These are phyloP conservation scores for Pholiota molesta DNA, from an alignment of 768 basidiomycete genomes.

Conservation along the genomic window DNA sequence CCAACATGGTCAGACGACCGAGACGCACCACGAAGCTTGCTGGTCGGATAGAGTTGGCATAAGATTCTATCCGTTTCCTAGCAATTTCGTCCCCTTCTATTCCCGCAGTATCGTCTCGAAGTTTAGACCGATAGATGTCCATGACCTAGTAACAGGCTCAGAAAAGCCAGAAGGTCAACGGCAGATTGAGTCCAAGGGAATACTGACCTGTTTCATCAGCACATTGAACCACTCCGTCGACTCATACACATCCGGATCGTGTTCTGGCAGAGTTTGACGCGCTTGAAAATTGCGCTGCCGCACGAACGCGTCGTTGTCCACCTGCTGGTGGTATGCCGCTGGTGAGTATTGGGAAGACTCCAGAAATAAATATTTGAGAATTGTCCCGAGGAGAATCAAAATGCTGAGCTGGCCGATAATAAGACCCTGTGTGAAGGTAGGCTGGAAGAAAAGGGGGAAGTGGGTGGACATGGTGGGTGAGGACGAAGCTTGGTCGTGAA, in stretches of 20 bases:
- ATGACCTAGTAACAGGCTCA: constrained; percentile 48
- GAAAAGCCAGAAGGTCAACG: constrained; percentile 10
- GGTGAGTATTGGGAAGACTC: constrained; percentile 68
- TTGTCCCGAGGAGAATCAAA: constrained; percentile 69
- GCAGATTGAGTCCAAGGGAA: neutral
- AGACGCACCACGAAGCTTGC: constrained; percentile 63
- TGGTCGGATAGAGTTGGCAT: constrained; percentile 79
- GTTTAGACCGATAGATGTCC: constrained; percentile 74
- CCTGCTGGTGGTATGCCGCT: constrained; percentile 62
- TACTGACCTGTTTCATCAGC: constrained; percentile 74
- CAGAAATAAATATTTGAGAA: constrained; percentile 96
- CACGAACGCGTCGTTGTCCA: constrained; percentile 48
- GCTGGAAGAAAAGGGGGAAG: constrained; percentile 75
- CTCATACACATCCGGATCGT: constrained; percentile 47
- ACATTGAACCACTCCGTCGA: constrained; percentile 92
- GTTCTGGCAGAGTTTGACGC: constrained; percentile 27
- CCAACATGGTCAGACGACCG: neutral
- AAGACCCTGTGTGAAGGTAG: constrained; percentile 95
- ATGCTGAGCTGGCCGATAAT: constrained; percentile 92
- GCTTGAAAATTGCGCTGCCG: constrained; percentile 36
- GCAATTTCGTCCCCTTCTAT: constrained; percentile 84
- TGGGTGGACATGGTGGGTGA: constrained; percentile 47
- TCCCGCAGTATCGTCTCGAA: constrained; percentile 71
- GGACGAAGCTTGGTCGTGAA: constrained; percentile 12
- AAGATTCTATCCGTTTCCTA: constrained; percentile 76